Conservation (phyloP, 2,329 filamentous ascomycete genomes). For the Diaporthe capsici region DNA sequence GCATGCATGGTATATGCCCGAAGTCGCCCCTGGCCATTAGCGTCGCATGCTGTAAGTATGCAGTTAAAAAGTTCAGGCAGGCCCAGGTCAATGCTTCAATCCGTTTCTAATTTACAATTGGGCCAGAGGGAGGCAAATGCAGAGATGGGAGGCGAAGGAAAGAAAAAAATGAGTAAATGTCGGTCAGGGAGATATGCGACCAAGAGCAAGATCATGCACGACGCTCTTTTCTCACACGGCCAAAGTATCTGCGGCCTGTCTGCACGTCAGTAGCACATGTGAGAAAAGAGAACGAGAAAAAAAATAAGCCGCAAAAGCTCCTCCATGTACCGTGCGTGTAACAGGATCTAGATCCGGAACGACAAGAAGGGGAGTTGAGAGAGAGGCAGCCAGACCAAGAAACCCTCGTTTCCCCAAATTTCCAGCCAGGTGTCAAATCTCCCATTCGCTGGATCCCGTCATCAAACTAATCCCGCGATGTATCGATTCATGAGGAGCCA, state of each 20-base stretch:
- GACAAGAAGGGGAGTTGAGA: neutral
- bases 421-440: constrained; percentile 29
- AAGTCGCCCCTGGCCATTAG: constrained; percentile 25
- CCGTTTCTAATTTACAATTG: neutral
- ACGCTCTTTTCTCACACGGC: constrained; percentile 14
- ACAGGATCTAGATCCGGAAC: constrained; percentile 1
- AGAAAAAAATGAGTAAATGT: constrained; percentile 28
- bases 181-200: constrained; percentile 32
- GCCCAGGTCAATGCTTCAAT: neutral
- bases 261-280: constrained; percentile 29
- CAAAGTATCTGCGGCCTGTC: constrained; percentile 19
- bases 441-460: constrained; percentile 31
- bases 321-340: constrained; percentile 2
- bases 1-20: constrained; percentile 26
- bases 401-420: constrained; percentile 20
- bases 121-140: neutral
- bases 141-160: neutral
- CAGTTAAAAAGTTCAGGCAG: neutral
- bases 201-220: constrained; percentile 26
- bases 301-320: constrained; percentile 10
- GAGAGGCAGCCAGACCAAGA: constrained; percentile 14
- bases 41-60: constrained; percentile 8
- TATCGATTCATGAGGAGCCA: constrained; percentile 30
- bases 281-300: neutral
- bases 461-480: constrained; percentile 15